phyloP scores from a whole-genome alignment of 2,329 filamentous ascomycete genomes.

The Arthrobotrys pseudoclavata region DNA sequence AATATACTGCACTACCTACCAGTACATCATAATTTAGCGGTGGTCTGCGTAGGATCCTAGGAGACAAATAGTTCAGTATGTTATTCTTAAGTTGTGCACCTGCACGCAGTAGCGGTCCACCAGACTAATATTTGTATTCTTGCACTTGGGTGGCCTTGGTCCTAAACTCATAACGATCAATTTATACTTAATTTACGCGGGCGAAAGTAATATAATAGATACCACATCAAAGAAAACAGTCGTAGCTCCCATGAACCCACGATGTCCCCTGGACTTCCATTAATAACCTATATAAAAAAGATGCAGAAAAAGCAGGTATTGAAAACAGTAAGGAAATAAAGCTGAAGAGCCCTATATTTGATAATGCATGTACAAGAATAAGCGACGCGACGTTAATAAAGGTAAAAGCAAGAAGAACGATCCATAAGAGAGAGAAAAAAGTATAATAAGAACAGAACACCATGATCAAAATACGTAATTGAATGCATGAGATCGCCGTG shows the following conservation, averaged over 20 bases:
- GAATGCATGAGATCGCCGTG: constrained; percentile 35
- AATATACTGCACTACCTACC: too few species aligned
- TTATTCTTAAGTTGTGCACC: too few species aligned
- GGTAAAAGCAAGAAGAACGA: background rate
- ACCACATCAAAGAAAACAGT: background rate
- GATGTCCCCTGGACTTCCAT: constrained; percentile 15
- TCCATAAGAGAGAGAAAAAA: constrained; percentile 1
- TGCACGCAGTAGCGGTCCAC: too few species aligned
- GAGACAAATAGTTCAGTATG: too few species aligned
- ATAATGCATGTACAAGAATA: constrained; percentile 48
- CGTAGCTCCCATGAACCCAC: background rate
- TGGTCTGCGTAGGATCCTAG: too few species aligned
- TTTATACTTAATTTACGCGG: background rate
- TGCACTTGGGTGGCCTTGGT: too few species aligned
- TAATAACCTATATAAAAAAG: constrained; percentile 29
- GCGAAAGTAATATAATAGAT: background rate
- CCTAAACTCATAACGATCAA: too few species aligned
- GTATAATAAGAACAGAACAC: constrained; percentile 23
- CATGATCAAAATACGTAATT: constrained; percentile 28
- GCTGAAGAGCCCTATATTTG: constrained; percentile 20
- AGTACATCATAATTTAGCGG: too few species aligned
- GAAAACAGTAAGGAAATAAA: constrained; percentile 4
- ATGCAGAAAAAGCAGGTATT: background rate
- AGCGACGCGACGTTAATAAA: constrained; percentile 10
- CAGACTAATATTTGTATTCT: too few species aligned